phyloP scores from a whole-genome alignment of 176 grass and related monocot genomes.

The Cymbopogon citratus region DNA sequence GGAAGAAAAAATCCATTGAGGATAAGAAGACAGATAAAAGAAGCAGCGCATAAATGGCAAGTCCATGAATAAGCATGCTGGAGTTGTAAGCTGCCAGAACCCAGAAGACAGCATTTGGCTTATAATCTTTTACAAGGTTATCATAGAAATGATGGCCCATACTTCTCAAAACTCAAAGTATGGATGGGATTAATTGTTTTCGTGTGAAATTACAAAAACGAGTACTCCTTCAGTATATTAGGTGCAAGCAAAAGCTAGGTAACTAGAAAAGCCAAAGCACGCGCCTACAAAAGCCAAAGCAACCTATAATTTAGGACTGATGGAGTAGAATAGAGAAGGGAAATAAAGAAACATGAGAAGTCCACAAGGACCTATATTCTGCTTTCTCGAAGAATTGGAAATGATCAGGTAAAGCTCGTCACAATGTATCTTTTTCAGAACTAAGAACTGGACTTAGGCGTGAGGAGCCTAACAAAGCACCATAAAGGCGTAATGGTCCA shows the following conservation, averaged over 20 bases:
- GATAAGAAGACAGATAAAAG: not conserved
- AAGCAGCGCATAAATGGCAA: not conserved
- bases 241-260: not conserved
- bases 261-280: not conserved
- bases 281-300: not conserved
- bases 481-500: constrained; percentile 2
- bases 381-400: not conserved
- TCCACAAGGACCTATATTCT: not conserved
- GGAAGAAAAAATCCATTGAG: not conserved
- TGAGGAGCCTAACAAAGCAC: not conserved
- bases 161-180: not conserved
- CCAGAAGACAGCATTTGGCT: not conserved
- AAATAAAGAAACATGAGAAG: not conserved
- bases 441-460: not conserved
- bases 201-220: not conserved
- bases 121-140: not conserved
- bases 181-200: not conserved
- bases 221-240: not conserved
- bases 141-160: not conserved
- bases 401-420: not conserved
- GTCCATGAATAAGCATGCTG: not conserved
- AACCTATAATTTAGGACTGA: not conserved
- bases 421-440: not conserved
- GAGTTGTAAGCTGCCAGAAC: not conserved
- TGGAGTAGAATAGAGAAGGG: not conserved